A percentile compares a stretch with the other conserved stretches of the same genome.
Evolutionary conservation across 2,329 filamentous ascomycete genomes (phyloP).

Genomic region (Penicillium vulpinum): DNA sequence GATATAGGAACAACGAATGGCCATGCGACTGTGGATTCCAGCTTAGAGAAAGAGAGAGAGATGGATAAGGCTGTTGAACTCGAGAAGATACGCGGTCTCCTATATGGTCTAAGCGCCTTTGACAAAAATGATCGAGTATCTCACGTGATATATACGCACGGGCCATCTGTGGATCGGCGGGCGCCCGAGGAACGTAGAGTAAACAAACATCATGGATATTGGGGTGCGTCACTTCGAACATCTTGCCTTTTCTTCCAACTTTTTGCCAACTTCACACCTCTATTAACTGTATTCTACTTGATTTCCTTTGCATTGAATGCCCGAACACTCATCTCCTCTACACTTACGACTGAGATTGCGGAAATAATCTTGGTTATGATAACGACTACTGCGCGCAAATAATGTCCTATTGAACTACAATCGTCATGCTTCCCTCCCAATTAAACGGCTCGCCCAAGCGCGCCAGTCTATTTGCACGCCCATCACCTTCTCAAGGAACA

Average conservation of each 20-base stretch:
- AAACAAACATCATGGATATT: constrained; percentile 40
- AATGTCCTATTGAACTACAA: constrained; percentile 31
- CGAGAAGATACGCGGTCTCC: not conserved
- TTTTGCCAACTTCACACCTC: not conserved
- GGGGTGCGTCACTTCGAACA: constrained; percentile 12
- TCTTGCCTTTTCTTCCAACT: constrained; percentile 10
- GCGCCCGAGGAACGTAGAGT: constrained; percentile 37
- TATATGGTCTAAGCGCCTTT: constrained; percentile 18
- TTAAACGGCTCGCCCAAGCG: constrained; percentile 69
- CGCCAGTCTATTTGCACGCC: constrained; percentile 76
- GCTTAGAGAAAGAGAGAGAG: not conserved
- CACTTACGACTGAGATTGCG: not conserved
- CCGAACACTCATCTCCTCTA: not conserved
- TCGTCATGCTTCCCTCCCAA: constrained; percentile 55
- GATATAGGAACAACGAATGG: not conserved
- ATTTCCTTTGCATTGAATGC: constrained; percentile 2
- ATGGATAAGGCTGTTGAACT: not conserved
- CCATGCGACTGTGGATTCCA: not conserved
- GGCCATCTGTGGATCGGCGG: constrained; percentile 32
- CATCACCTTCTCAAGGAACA: constrained; percentile 62
- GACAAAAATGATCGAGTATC: constrained; percentile 24
- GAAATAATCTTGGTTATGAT: constrained; percentile 18
- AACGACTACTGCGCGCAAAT: constrained; percentile 22
- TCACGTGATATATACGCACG: constrained; percentile 27
- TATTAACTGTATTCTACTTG: not conserved